phyloP scores from a whole-genome alignment of 257 asterid genomes.

The Salvia splendens region DNA sequence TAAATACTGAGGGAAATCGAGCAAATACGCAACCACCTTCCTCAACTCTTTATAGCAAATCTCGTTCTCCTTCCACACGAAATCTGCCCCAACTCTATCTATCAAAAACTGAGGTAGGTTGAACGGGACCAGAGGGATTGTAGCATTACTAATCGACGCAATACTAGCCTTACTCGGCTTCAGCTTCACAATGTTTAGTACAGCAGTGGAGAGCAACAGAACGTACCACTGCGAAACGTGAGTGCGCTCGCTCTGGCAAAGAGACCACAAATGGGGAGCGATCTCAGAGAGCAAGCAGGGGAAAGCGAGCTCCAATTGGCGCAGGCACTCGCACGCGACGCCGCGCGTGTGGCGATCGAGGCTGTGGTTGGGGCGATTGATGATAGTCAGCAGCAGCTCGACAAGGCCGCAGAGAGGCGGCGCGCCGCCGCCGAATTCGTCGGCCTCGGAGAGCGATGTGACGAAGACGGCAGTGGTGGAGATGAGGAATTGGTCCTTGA shows the following conservation, averaged over 20 bases:
- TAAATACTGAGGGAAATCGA: conserved; percentile 71
- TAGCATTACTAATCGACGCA: conserved; percentile 50
- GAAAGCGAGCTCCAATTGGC: conserved; percentile 77
- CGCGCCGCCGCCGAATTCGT: conserved; percentile 23
- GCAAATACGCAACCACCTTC: conserved; percentile 76
- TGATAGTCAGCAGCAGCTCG: conserved; percentile 75
- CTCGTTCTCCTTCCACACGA: conserved; percentile 55
- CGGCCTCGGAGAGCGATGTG: conserved; percentile 23
- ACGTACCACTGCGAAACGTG: conserved; percentile 76
- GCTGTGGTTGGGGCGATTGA: conserved; percentile 88
- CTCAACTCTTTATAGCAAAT: conserved; percentile 63
- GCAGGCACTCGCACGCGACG: conserved; percentile 83
- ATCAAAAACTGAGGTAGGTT: conserved; percentile 56
- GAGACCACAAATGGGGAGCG: conserved; percentile 65
- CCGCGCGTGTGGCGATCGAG: conserved; percentile 81
- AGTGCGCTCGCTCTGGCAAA: conserved; percentile 84
- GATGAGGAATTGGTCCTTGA: conserved; percentile 80
- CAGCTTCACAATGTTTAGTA: conserved; percentile 52
- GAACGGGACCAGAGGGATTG: conserved; percentile 73
- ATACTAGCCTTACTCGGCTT: conserved; percentile 43
- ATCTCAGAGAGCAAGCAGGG: conserved; percentile 82
- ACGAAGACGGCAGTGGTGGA: conserved; percentile 66
- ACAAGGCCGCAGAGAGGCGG: conserved; percentile 46
- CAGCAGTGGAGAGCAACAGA: conserved; percentile 54
- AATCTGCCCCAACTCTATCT: conserved; percentile 44